Evolutionary conservation across 768 basidiomycete genomes (phyloP), one percentile per base, ranked within the genome.

Genomic region (Termitomyces sp.): DNA sequence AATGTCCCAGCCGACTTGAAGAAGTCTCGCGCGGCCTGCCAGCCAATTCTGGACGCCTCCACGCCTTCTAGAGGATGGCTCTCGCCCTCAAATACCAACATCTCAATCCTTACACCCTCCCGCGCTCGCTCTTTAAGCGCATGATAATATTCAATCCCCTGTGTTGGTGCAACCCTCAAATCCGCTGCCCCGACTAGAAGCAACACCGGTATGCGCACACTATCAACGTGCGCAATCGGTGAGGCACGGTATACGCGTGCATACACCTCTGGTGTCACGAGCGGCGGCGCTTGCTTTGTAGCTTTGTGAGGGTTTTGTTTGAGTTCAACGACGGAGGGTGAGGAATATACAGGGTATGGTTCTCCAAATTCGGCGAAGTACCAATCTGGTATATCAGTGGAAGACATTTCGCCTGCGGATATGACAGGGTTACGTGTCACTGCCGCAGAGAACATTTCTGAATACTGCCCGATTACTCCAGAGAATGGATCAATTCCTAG

Each of bases 321-420:
- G 8, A 53, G 53, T 7, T 63, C 59, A 34, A 56, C 25, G 45
- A 37, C 41, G 44, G 56, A 57, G 42, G 71, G 66, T 7, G 72
- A 70, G 14, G 75, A 68, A 14, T 66, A 66, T 41, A 85, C 43
- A 27, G 69, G 66, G 61, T 73, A 78, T 67, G 59, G 61, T 32
- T 81, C 59, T 65, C 81, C 69, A 58, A 74, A 77, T 62, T 80
- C 79, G 16, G 75, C 64, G 57, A 71, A 81, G 50, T 76, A 78
- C 88, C 88, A 90, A 62, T 89, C 88, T 8, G 84, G 79, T 41
- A 91, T 89, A 58, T 90, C 88, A 1, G 79, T 80, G 0, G 71
- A 71, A 0, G 79, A 68, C 28, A 84, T 68, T 45, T 84, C 82
- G 11, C 83, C 84, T 0, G 73, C 74, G 3, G 83, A 82, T 40